phyloP scores from a whole-genome alignment of 371 early-diverging fungal species.

The Amoeboradix gromovi region DNA sequence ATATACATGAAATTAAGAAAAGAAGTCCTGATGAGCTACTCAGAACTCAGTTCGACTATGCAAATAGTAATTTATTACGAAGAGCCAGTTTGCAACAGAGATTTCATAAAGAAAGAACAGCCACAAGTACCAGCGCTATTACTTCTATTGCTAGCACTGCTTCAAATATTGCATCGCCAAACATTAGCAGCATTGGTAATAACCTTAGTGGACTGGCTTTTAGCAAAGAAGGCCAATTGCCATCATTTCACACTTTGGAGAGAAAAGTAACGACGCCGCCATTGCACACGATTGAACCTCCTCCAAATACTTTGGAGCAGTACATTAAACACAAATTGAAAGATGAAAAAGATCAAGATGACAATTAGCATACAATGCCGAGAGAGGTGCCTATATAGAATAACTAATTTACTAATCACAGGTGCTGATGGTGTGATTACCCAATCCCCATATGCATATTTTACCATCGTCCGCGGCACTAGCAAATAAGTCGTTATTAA shows the following conservation, averaged over 20 bases:
- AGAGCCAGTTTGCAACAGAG: neutral
- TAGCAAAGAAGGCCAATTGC: neutral
- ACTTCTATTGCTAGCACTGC: neutral
- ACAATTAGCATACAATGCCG: too few relatives aligned
- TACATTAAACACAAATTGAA: neutral
- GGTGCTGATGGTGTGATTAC: too few relatives aligned
- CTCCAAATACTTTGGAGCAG: neutral
- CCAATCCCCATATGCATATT: neutral
- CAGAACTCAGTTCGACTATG: neutral
- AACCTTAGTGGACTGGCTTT: neutral
- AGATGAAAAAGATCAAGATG: neutral
- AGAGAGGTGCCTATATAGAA: too few relatives aligned
- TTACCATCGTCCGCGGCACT: neutral
- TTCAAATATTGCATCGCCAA: neutral
- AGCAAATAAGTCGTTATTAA: neutral
- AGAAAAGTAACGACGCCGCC: neutral
- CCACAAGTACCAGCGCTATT: neutral
- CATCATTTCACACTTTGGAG: neutral
- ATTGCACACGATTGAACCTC: neutral
- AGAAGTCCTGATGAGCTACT: neutral
- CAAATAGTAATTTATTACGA: neutral
- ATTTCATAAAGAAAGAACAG: neutral
- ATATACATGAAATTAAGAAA: neutral
- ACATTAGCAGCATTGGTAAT: neutral
- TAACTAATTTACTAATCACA: too few relatives aligned